Evolutionary conservation across 2,329 filamentous ascomycete genomes (phyloP).

Genomic region (Huntiella omanensis): DNA sequence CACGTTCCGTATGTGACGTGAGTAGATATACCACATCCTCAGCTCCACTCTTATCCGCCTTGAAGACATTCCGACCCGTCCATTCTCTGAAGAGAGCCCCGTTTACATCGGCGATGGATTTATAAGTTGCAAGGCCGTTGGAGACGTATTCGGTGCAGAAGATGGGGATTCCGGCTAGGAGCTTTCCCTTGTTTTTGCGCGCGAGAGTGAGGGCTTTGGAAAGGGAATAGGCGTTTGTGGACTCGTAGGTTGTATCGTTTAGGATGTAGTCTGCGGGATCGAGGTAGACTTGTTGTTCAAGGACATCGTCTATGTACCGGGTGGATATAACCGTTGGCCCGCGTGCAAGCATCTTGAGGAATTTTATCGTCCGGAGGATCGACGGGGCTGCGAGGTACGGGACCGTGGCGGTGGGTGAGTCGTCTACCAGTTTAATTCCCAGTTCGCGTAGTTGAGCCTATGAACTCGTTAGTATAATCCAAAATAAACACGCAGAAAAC

Average conservation of each 20-base stretch:
- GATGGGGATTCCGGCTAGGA: constrained; percentile 58
- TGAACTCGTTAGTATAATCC: constrained; percentile 12
- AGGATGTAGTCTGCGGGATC: constrained; percentile 48
- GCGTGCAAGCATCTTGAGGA: constrained; percentile 68
- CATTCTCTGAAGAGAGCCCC: constrained; percentile 69
- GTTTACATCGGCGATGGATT: constrained; percentile 71
- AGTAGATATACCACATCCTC: constrained; percentile 65
- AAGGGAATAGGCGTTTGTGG: constrained; percentile 50
- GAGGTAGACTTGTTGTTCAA: constrained; percentile 48
- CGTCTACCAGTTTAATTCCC: constrained; percentile 62
- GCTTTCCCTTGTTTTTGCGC: constrained; percentile 52
- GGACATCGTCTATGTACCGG: constrained; percentile 57
- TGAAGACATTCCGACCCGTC: constrained; percentile 50
- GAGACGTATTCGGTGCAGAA: constrained; percentile 69
- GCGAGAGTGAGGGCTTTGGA: constrained; percentile 50
- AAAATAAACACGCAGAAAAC: constrained; percentile 16
- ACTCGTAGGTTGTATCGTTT: constrained; percentile 54
- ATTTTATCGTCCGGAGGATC: constrained; percentile 82
- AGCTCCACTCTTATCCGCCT: constrained; percentile 40
- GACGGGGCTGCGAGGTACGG: constrained; percentile 76
- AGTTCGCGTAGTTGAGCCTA: constrained; percentile 66
- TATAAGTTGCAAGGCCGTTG: constrained; percentile 70
- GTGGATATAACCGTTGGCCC: constrained; percentile 62
- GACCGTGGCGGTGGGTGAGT: constrained; percentile 43
- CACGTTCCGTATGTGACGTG: constrained; percentile 45